Evolutionary conservation across 805 yeast species (phyloP), one percentile per base, ranked within the genome.

Genomic region (Yarrowia divulgata): DNA sequence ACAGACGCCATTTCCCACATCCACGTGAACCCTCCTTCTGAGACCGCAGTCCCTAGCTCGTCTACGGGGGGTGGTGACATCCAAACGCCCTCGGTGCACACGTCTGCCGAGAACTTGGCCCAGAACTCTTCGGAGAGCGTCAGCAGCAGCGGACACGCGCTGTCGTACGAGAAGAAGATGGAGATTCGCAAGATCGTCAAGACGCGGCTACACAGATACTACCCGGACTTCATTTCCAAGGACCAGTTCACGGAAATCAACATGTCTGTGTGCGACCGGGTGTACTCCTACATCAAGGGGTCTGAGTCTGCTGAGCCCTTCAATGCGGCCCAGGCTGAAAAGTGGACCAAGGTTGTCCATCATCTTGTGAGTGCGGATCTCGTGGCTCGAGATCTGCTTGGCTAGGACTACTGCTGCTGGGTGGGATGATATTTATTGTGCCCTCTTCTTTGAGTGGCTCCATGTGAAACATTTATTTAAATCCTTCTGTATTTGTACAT

Each of bases 261-360:
- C 77, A 85, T 85, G 78, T 78, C 78, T 3, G 87, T 90, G 7
- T 88, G 93, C 14, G 81, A 52, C 76, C 90, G 19, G 90, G 91
- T 75, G 77, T 78, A 19, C 74, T 76, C 12, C 77, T 79, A 9
- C 62, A 72, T 8, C 70, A 72, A 60, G 71, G 69, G 35, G 34
- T 52, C 40, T 32, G 70, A 54, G n/a, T 14, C 55, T 12, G 34
- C 35, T 10, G 52, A 57, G 19, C 63, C 60, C 45, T 63, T 42
- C 34, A 35, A 45, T 18, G 40, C 62, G 3, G 42, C 43, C 14
- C 52, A 49, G 19, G 23, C 34, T 3, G 70, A 48, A 19, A 46
- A 55, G 46, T 71, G 64, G 68, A 67, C 58, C 39, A 55, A 43
- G 35, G 60, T 71, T 1, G 70, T 67, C 32, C 68, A 67, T 14